Base-by-base conservation (phyloP, 2,329 filamentous ascomycete species). In the Beauveria rudraprayagi region DNA sequence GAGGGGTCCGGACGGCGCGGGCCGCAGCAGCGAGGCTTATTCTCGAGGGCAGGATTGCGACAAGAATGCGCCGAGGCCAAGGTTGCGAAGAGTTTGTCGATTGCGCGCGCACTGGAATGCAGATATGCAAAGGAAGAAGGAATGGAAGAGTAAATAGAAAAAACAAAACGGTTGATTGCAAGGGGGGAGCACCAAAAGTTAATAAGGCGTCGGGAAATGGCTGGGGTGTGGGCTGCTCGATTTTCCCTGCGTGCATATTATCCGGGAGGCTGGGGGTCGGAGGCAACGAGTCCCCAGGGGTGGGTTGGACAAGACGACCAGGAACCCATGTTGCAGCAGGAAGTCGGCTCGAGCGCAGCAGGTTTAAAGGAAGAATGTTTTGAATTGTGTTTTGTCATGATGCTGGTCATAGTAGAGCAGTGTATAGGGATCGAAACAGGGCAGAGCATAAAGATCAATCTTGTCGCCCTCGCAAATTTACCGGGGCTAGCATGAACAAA, bases 241-340 rank as follows among this genome's bases (percentile, higher is more conserved):
- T 56, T 56, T 48, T 48, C 10, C 43, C 43, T 56, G 54, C 54
- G 28, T 57, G 55, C 55, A 57, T 58, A 47, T 51, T 58, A 58
- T 51, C 22, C 44, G 30, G 56, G 56, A 51, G 56, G 56, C 56
- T 58, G 56, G 56, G 56, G 40, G 41, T 14, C 28, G 17, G 14
- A n/a, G 16, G 9, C 53, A 14, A 19, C 30, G 30, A 5, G 3
- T 8, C 24, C 22, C 37, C 6, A 17, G 40, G 17, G 17, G 40
- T 43, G 40, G 40, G 40, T 43, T 43, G 40, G 40, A 17, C 40
- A 43, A n/a, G 6, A 22, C 30, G 10, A 17, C 41, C 28, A 46
- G 40, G 53, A 56, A 56, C 53, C 30, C 30, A 41, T 56, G 41
- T 19, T n/a, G 30, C 40, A 30, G 52, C 22, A 43, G 37, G 14